Evolutionary conservation across 306 rosid genomes (phyloP).

Genomic region (Carpinus viminea): DNA sequence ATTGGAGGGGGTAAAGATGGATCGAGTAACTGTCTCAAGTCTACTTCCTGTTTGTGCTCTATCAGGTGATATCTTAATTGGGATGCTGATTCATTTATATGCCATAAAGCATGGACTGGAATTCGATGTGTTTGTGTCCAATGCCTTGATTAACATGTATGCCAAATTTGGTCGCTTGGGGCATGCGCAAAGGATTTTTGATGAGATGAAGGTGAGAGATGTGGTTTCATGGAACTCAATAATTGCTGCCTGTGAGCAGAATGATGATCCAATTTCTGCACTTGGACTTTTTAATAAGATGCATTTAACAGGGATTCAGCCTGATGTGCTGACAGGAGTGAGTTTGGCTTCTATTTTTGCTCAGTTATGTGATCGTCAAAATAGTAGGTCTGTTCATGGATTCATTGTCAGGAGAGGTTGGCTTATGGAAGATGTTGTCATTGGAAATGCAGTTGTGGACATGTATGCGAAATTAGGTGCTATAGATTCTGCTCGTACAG

Average conservation of each 20-base stretch:
- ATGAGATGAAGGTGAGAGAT: slow-evolving; percentile 41
- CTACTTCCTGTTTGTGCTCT: slow-evolving; percentile 50
- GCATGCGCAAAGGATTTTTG: slow-evolving; percentile 37
- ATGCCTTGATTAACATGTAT: slow-evolving; percentile 57
- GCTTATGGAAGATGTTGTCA: slow-evolving; percentile 36
- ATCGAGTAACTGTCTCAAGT: slow-evolving; percentile 44
- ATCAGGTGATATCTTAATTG: slow-evolving; percentile 34
- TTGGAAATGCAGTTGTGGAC: slow-evolving; percentile 54
- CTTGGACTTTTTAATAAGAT: slow-evolving; percentile 36
- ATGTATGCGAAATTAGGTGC: slow-evolving; percentile 54
- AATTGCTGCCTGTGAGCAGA: slow-evolving; percentile 49
- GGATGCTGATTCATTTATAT: slow-evolving; percentile 45
- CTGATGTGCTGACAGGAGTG: slow-evolving; percentile 41
- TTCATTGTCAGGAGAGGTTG: slow-evolving; percentile 43
- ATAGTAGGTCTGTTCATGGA: slow-evolving; percentile 41
- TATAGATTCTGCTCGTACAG: slow-evolving; percentile 32
- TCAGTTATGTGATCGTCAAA: slow-evolving; percentile 36
- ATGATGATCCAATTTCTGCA: slow-evolving; percentile 37
- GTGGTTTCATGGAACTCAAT: slow-evolving; percentile 58
- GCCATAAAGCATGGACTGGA: slow-evolving; percentile 49
- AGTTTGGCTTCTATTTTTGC: slow-evolving; percentile 54
- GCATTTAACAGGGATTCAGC: slow-evolving; percentile 28
- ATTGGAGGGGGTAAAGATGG: slow-evolving; percentile 40
- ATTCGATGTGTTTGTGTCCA: slow-evolving; percentile 38
- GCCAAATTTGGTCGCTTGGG: slow-evolving; percentile 50